These are phyloP conservation scores for Microcyclosporella mali DNA, from an alignment of 2,329 filamentous ascomycete species.

Conservation along the genomic window DNA sequence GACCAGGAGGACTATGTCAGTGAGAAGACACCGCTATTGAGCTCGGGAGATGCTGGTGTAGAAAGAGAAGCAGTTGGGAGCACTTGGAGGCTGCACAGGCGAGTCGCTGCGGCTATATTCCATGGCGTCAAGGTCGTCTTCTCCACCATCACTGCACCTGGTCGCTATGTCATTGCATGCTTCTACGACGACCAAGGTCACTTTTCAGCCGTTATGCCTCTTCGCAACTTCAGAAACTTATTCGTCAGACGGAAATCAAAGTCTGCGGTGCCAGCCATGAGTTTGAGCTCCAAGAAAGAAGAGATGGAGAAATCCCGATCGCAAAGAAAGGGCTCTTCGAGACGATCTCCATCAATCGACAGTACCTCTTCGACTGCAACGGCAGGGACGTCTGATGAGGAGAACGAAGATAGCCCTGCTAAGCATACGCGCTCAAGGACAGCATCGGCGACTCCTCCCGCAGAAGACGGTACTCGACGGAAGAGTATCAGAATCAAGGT, in stretches of 20 bases:
- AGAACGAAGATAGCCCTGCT: constrained; percentile 43
- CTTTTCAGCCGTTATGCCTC: constrained; percentile 70
- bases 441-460: constrained; percentile 44
- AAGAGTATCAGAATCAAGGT: constrained; percentile 88
- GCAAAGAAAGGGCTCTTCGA: constrained; percentile 29
- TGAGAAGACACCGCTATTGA: constrained; percentile 67
- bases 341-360: constrained; percentile 37
- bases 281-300: constrained; percentile 26
- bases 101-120: constrained; percentile 65
- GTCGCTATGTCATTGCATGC: constrained; percentile 72
- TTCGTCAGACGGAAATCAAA: constrained; percentile 40
- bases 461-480: constrained; percentile 57
- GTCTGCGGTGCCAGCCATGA: constrained; percentile 25
- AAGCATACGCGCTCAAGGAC: constrained; percentile 62
- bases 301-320: constrained; percentile 28
- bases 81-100: constrained; percentile 36
- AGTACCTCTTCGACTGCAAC: constrained; percentile 46
- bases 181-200: constrained; percentile 74
- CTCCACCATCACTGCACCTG: constrained; percentile 70
- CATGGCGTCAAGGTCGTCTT: constrained; percentile 73
- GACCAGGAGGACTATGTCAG: constrained; percentile 31
- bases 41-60: constrained; percentile 14
- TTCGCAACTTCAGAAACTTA: constrained; percentile 53
- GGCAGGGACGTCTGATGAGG: constrained; percentile 59
- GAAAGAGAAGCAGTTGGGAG: constrained; percentile 6